Base-by-base conservation (phyloP, 148 eudicot species). In the Fagopyrum homotropicum region DNA sequence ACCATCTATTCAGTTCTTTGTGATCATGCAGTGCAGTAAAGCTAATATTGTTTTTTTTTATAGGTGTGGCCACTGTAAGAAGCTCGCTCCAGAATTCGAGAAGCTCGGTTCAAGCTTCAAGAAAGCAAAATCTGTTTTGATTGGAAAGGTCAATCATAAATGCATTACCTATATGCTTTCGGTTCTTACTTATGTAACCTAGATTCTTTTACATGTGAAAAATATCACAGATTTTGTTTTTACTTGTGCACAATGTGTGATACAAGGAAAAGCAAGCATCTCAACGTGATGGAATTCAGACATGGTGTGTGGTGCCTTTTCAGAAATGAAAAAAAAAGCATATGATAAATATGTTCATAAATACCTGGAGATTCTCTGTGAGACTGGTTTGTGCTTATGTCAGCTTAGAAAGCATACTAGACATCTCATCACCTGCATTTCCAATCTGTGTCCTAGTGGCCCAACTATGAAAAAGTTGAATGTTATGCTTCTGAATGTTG, bases 51-150 rank as follows among this genome's bases (percentile, higher is more conserved):
- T 5, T 66, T 14, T 15, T 35, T 14, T 66, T 40, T 1, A 74
- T 76, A 95, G 98, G 98, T 95, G 98, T 82, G 98, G 98, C 10
- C 98, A 95, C 83, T 95, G 98, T 88, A 88, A 95, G 80, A 95
- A 85, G 87, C 97, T 95, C 46, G 97, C 96, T 69, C 98, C 98
- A 22, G 98, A 95, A 75, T 95, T 77, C 77, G 98, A 95, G 77
- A 88, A 86, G 91, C 96, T 95, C 76, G 97, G 87, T 72, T 84
- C 87, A 43, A 95, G 98, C 82, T 95, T 90, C 82, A 95, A 89
- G 86, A 92, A 95, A 82, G 89, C 98, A 11, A 95, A 95, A 79
- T 92, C 96, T 30, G 85, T 95, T 70, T 51, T 95, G 88, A 90
- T 95, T 76, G 98, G 89, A 78, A 95, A 95, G 98, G 98, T 95